Conservation (phyloP, 148 eudicot genomes). For the Chenopodium berlandieri region DNA sequence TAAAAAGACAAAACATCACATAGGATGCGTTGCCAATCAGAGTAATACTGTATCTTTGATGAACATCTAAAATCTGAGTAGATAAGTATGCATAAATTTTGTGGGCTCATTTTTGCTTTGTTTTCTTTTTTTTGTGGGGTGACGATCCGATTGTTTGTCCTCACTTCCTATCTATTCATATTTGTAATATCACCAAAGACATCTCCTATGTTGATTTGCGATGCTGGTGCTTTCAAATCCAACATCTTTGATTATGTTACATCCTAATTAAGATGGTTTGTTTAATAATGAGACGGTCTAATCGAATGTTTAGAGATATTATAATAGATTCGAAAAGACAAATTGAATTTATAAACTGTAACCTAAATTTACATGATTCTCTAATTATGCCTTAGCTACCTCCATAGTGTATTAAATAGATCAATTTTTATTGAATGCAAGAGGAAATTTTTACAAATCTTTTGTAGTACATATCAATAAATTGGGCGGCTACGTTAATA, state of each 20-base stretch:
- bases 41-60: neutral
- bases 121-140: neutral
- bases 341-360: too few species aligned
- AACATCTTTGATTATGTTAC: neutral
- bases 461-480: too few species aligned
- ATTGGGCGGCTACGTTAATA: too few species aligned
- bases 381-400: too few species aligned
- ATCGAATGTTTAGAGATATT: too few species aligned
- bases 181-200: neutral
- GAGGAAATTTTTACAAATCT: too few species aligned
- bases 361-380: too few species aligned
- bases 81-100: constrained; percentile 33
- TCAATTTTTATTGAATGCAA: too few species aligned
- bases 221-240: constrained; percentile 3
- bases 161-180: neutral
- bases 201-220: neutral
- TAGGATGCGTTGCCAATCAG: constrained; percentile 33
- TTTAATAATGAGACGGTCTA: too few species aligned
- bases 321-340: too few species aligned
- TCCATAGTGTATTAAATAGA: too few species aligned
- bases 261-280: neutral
- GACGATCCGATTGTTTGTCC: neutral
- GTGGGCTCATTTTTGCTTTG: constrained; percentile 34
- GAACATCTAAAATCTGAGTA: constrained; percentile 23
- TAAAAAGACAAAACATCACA: constrained; percentile 38